A percentile compares a stretch with the other conserved stretches of the same genome.
phyloP scores from a whole-genome alignment of 192 early-diverging fungal species.

The Linnemannia schmuckeri region DNA sequence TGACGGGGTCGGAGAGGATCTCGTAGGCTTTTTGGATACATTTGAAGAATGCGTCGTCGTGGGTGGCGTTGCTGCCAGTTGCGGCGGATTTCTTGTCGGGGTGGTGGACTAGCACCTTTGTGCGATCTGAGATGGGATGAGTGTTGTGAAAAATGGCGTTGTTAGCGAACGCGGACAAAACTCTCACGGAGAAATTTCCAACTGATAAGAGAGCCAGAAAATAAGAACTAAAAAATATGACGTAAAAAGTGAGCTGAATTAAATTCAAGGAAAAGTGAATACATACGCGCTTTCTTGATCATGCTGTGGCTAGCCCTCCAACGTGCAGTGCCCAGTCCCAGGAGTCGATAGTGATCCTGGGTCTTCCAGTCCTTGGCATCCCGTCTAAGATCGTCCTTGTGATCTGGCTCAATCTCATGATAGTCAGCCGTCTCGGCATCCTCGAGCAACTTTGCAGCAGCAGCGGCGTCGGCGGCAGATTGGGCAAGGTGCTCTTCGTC shows the following conservation, averaged over 20 bases:
- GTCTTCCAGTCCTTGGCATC: slow-evolving; percentile 85
- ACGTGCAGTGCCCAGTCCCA: slow-evolving; percentile 77
- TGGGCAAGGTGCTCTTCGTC: slow-evolving; percentile 63
- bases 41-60: slow-evolving; percentile 85
- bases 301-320: slow-evolving; percentile 77
- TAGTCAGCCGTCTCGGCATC: slow-evolving; percentile 59
- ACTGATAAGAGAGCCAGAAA: background rate
- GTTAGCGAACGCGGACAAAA: background rate
- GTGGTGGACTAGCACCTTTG: slow-evolving; percentile 73
- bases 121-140: slow-evolving; percentile 23
- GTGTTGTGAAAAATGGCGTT: background rate
- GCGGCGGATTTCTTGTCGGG: slow-evolving; percentile 80
- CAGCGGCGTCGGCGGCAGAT: slow-evolving; percentile 56
- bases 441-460: slow-evolving; percentile 28
- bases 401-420: slow-evolving; percentile 71
- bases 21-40: slow-evolving; percentile 84
- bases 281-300: slow-evolving; percentile 78
- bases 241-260: background rate
- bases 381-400: slow-evolving; percentile 68
- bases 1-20: slow-evolving; percentile 74
- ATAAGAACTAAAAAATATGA: background rate
- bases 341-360: slow-evolving; percentile 88
- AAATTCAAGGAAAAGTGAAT: background rate
- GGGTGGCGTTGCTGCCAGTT: slow-evolving; percentile 39
- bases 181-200: background rate